These are phyloP conservation scores for Arachis hypogaea DNA, from an alignment of 306 rosid species.

Conservation along the genomic window DNA sequence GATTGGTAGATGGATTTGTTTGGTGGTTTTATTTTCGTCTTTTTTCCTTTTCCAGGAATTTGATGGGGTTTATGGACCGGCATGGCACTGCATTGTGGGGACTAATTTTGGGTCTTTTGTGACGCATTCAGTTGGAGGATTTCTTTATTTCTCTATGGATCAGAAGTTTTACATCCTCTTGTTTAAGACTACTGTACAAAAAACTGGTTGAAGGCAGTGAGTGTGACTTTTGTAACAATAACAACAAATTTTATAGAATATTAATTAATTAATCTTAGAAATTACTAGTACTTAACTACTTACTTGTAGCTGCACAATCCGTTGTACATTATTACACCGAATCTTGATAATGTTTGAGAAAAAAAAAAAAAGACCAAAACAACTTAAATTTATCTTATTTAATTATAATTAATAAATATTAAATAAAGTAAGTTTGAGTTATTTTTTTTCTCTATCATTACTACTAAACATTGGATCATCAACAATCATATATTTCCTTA, in stretches of 20 bases:
- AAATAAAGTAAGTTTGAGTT: no score
- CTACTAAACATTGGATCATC: background rate
- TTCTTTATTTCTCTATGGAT: slow-evolving; percentile 92
- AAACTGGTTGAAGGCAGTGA: slow-evolving; percentile 52
- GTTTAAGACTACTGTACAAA: slow-evolving; percentile 90
- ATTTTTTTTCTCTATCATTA: no score
- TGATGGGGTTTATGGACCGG: slow-evolving; percentile 95
- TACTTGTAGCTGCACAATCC: slow-evolving; percentile 3
- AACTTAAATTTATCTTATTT: no score
- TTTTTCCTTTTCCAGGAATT: slow-evolving; percentile 76
- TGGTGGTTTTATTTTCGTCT: slow-evolving; percentile 26
- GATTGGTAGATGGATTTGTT: slow-evolving; percentile 44
- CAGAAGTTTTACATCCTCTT: slow-evolving; percentile 83
- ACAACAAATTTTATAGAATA: slow-evolving; percentile 34
- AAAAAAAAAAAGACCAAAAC: no score
- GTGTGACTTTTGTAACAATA: slow-evolving; percentile 20
- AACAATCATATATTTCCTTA: background rate
- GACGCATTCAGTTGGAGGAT: slow-evolving; percentile 92
- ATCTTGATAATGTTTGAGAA: background rate
- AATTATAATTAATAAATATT: no score
- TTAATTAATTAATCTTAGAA: background rate
- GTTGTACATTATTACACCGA: slow-evolving; percentile 43
- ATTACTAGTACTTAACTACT: background rate
- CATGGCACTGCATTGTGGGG: slow-evolving; percentile 99
- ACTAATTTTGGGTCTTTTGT: slow-evolving; percentile 96